Evolutionary conservation across 2,329 filamentous ascomycete genomes (phyloP), one percentile per base, ranked within the genome.

Genomic region (Cladosporium colombiae): DNA sequence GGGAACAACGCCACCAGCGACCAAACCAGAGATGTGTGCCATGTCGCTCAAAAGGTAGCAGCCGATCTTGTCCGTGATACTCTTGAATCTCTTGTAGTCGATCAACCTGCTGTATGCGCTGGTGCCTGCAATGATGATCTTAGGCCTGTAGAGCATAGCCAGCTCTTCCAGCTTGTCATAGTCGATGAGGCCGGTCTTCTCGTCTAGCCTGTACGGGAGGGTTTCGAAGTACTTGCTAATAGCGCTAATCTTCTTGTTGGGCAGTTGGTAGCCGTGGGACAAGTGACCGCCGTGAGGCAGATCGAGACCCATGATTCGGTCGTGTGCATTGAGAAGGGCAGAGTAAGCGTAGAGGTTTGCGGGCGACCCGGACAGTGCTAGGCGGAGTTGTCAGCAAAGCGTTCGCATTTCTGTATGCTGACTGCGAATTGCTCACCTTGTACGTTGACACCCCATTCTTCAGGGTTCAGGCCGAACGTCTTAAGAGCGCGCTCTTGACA

Each of bases 161-260:
- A 93, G 85, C 78, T 96, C 89, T 80, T 96, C 93, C 63, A 99
- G 86, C 77, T 90, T 90, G 75, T 92, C 89, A 80, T 99, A 99
- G 83, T 99, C 93, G 75, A 99, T 99, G 72, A 94, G 84, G 67
- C 95, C 95, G 6, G 94, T 98, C 69, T 89, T 85, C 76, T 96
- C 91, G 81, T 97, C 88, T 64, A 98, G 86, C 67, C 92, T 89
- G 84, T 99, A 99, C 5, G 95, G 95, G 69, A 99, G 83, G 40
- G 95, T 99, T 83, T 99, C 95, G 78, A 99, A 99, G 83, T 99
- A 99, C 78, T 96, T 98, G 66, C 94, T 98, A 71, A 99, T 89
- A 74, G 93, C 93, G n/a, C 94, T 98, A 78, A 99, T 98, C 86
- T 99, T 99, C 85, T 91, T 92, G 77, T 90, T 88, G 35, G 95